These are phyloP conservation scores for Aspergillus proliferans DNA, from an alignment of 2,329 filamentous ascomycete genomes.

Conservation along the genomic window DNA sequence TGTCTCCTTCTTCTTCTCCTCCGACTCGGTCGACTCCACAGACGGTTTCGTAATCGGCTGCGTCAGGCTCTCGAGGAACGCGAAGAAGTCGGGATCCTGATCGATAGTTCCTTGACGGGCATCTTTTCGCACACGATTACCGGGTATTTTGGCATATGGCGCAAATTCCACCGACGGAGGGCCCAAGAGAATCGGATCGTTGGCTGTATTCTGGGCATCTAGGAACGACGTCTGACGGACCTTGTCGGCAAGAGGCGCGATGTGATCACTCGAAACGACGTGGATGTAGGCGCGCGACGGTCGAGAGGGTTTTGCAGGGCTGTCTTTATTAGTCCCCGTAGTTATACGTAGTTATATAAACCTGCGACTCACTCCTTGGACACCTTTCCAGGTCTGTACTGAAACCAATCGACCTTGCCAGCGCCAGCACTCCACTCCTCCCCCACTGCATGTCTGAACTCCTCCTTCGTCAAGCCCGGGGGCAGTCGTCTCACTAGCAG, in stretches of 20 bases:
- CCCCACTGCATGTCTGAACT: slow-evolving; percentile 68
- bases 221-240: slow-evolving; percentile 67
- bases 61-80: slow-evolving; percentile 80
- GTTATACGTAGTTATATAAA: not conserved
- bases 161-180: slow-evolving; percentile 77
- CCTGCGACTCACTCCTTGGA: slow-evolving; percentile 65
- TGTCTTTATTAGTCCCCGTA: slow-evolving; percentile 27
- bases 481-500: slow-evolving; percentile 77
- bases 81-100: slow-evolving; percentile 91
- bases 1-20: slow-evolving; percentile 52
- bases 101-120: slow-evolving; percentile 90
- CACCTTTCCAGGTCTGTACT: slow-evolving; percentile 67
- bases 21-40: slow-evolving; percentile 44
- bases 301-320: slow-evolving; percentile 75
- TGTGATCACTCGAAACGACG: slow-evolving; percentile 63
- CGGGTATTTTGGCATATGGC: slow-evolving; percentile 75
- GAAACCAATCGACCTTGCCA: slow-evolving; percentile 79
- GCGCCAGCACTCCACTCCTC: slow-evolving; percentile 74
- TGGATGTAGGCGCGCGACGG: slow-evolving; percentile 79
- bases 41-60: slow-evolving; percentile 58
- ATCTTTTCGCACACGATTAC: slow-evolving; percentile 68
- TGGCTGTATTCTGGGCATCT: slow-evolving; percentile 72
- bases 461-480: slow-evolving; percentile 72
- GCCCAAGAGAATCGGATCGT: slow-evolving; percentile 65
- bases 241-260: slow-evolving; percentile 61